Conservation (phyloP, 1,284 basidiomycete species). For the Macrocystidia cucumis region DNA sequence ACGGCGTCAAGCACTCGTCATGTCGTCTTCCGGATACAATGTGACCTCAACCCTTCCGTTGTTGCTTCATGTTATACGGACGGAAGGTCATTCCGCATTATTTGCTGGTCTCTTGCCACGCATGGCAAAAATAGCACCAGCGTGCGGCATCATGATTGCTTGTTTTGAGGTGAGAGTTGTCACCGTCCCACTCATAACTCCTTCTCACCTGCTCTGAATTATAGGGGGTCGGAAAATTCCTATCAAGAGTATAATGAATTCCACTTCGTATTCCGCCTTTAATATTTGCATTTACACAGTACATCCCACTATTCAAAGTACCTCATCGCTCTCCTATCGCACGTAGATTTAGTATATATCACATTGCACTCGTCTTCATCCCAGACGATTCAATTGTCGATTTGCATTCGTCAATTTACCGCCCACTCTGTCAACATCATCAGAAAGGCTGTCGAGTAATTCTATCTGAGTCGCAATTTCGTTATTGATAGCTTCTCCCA, state of each 20-base stretch:
- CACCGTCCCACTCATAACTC: too few relatives aligned
- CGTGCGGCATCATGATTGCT: constrained; percentile 96
- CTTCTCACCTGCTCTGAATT: not conserved
- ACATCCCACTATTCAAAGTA: constrained; percentile 10
- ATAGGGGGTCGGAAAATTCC: constrained; percentile 47
- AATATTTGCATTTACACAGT: constrained; percentile 11
- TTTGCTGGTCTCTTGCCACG: constrained; percentile 86
- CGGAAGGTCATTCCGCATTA: constrained; percentile 74
- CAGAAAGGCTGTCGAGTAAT: constrained; percentile 72
- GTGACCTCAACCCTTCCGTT: constrained; percentile 50
- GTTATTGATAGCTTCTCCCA: constrained; percentile 82
- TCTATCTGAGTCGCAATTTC: constrained; percentile 87
- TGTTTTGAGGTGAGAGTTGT: constrained; percentile 89
- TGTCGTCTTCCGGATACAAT: constrained; percentile 33
- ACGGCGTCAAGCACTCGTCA: constrained; percentile 67
- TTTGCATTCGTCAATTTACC: constrained; percentile 74
- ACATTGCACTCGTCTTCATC: constrained; percentile 22
- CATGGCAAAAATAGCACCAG: constrained; percentile 95
- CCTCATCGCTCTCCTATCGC: too few relatives aligned
- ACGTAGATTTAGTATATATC: constrained; percentile 6
- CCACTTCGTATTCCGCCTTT: constrained; percentile 9
- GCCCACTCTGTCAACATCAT: constrained; percentile 69
- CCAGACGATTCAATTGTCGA: constrained; percentile 73
- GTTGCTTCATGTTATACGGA: constrained; percentile 62
- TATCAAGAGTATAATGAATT: constrained; percentile 25